These are phyloP conservation scores for Vitellaria paradoxa DNA, from an alignment of 179 eudicot genomes.

Conservation along the genomic window DNA sequence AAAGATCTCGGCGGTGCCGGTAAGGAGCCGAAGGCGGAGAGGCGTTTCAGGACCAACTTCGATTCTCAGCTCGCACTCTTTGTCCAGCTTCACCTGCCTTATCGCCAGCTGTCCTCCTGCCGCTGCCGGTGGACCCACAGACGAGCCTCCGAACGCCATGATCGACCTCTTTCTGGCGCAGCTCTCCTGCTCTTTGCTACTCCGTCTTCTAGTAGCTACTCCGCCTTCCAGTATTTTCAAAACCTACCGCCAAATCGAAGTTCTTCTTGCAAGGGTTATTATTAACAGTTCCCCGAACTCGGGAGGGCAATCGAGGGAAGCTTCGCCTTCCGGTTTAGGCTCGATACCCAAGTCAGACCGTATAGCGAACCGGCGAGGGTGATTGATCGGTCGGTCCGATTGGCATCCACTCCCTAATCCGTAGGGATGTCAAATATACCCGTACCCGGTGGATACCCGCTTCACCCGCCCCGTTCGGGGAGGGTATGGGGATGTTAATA, in stretches of 20 bases:
- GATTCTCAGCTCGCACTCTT: slow-evolving; percentile 80
- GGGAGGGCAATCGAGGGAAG: background rate
- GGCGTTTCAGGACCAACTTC: slow-evolving; percentile 69
- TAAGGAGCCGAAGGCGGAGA: slow-evolving; percentile 66
- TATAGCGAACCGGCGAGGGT: background rate
- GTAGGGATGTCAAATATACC: too few relatives aligned
- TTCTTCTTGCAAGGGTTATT: background rate
- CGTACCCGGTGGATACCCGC: too few relatives aligned
- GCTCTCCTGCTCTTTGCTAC: background rate
- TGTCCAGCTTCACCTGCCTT: slow-evolving; percentile 78
- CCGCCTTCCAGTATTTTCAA: background rate
- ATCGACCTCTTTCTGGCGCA: background rate
- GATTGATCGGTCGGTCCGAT: background rate
- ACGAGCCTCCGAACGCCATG: slow-evolving; percentile 45
- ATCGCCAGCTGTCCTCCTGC: slow-evolving; percentile 18
- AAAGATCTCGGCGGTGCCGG: slow-evolving; percentile 82
- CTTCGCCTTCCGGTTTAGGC: background rate
- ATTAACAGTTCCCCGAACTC: background rate
- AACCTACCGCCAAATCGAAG: background rate
- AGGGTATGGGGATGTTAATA: too few relatives aligned
- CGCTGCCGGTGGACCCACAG: slow-evolving; percentile 27
- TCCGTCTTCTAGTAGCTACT: background rate
- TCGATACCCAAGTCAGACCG: background rate
- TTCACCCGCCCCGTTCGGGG: too few relatives aligned
- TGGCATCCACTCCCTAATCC: background rate